A percentile compares a stretch with the other conserved stretches of the same genome.
Conservation (phyloP, 2,329 filamentous ascomycete genomes). For the Rhexocercosporidium sp. region DNA sequence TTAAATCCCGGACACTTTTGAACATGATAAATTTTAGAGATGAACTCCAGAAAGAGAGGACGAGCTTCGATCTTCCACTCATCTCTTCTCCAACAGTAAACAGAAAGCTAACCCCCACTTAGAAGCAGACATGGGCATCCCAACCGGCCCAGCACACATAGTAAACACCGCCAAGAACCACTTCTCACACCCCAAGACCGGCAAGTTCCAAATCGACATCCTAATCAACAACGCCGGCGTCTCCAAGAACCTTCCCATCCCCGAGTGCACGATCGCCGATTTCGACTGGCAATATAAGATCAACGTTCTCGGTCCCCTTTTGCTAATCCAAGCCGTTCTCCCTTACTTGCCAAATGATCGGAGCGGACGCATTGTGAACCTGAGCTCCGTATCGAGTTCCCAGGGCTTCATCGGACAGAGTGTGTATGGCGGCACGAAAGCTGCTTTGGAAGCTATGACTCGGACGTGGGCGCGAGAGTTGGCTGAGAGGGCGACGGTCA, state of each 20-base stretch:
- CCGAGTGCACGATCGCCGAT: conserved; percentile 66
- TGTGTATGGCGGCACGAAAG: conserved; percentile 70
- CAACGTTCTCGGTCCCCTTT: conserved; percentile 81
- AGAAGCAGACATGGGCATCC: conserved; percentile 71
- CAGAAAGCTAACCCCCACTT: background rate
- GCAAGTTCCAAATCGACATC: conserved; percentile 74
- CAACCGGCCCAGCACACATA: conserved; percentile 63
- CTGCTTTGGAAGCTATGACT: conserved; percentile 72
- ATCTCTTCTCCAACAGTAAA: background rate
- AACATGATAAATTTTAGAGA: no score
- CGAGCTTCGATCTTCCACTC: background rate
- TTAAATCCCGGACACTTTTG: no score
- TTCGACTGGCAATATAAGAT: conserved; percentile 77
- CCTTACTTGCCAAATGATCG: conserved; percentile 74
- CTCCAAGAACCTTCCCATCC: conserved; percentile 66
- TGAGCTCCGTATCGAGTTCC: conserved; percentile 62
- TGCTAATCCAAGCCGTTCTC: conserved; percentile 75
- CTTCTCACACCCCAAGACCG: conserved; percentile 54
- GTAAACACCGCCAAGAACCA: conserved; percentile 62
- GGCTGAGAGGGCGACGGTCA: conserved; percentile 65
- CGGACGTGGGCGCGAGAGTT: conserved; percentile 69
- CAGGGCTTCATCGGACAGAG: conserved; percentile 63
- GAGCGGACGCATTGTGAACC: conserved; percentile 66
- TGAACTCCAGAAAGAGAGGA: background rate
- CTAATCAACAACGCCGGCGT: conserved; percentile 87